These are phyloP conservation scores for Botrytis medusae DNA, from an alignment of 2,329 filamentous ascomycete species.

Conservation along the genomic window DNA sequence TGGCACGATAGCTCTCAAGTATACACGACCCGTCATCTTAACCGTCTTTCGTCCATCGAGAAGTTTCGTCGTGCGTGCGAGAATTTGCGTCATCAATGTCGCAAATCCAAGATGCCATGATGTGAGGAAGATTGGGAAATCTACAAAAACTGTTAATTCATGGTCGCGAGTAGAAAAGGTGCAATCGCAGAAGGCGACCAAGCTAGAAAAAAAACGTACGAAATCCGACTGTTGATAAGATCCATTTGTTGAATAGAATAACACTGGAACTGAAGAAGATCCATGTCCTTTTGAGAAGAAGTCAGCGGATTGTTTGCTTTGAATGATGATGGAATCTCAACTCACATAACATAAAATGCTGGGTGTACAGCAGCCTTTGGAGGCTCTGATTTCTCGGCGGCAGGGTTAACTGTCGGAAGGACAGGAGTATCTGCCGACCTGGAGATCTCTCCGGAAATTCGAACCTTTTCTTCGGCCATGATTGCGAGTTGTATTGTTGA, in stretches of 20 bases:
- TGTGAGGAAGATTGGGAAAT: constrained; percentile 77
- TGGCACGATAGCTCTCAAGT: constrained; percentile 88
- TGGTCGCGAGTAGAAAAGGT: neutral
- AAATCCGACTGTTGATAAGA: constrained; percentile 83
- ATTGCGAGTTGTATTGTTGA: constrained; percentile 34
- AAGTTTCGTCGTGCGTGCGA: constrained; percentile 84
- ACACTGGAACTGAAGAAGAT: constrained; percentile 90
- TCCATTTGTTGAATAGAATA: constrained; percentile 99
- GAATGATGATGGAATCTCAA: constrained; percentile 8
- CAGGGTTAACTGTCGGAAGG: constrained; percentile 75
- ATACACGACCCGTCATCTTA: constrained; percentile 94
- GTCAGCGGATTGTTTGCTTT: constrained; percentile 24
- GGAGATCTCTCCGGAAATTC: constrained; percentile 74
- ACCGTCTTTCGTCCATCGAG: constrained; percentile 94
- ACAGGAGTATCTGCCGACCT: constrained; percentile 59
- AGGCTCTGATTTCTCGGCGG: constrained; percentile 62
- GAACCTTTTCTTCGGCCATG: constrained; percentile 78
- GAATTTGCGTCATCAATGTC: constrained; percentile 88
- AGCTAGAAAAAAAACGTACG: constrained; percentile 52
- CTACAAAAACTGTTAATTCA: constrained; percentile 46
- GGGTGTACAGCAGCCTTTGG: constrained; percentile 54
- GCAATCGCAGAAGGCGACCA: neutral
- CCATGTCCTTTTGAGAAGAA: constrained; percentile 65
- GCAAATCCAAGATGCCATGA: constrained; percentile 96
- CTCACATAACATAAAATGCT: constrained; percentile 73